Percentiles rank a stretch among this genome's conserved stretches.
phyloP scores from a whole-genome alignment of 2,329 filamentous ascomycete genomes.

The Penicillium sp. region DNA sequence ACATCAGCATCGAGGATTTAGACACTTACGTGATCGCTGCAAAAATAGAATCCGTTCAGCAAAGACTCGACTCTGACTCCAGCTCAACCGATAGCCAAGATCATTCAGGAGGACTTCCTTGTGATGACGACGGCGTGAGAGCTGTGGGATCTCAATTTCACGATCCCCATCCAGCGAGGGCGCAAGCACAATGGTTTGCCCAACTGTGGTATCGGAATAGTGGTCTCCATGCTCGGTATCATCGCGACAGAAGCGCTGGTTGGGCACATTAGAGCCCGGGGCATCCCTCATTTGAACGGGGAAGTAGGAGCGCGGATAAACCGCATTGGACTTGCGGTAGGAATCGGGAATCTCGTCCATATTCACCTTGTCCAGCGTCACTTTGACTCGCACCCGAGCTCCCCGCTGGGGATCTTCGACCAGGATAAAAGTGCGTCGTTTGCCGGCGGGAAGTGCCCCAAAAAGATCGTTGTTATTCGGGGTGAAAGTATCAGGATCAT shows the following conservation, averaged over 20 bases:
- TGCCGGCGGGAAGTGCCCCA: conserved; percentile 79
- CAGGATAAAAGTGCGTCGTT: conserved; percentile 93
- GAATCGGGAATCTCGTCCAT: conserved; percentile 95
- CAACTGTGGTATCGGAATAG: conserved; percentile 31
- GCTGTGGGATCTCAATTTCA: conserved; percentile 68
- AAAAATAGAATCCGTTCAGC: conserved; percentile 79
- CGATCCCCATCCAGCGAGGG: conserved; percentile 62
- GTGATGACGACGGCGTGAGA: conserved; percentile 61
- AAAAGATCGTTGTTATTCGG: conserved; percentile 63
- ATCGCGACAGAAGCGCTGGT: conserved; percentile 67
- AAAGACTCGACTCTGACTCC: conserved; percentile 91
- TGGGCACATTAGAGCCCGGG: conserved; percentile 63
- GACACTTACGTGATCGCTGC: conserved; percentile 76
- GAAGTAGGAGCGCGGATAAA: conserved; percentile 87
- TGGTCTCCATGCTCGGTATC: conserved; percentile 51
- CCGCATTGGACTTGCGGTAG: conserved; percentile 82
- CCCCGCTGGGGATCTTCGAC: conserved; percentile 83
- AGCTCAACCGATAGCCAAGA: conserved; percentile 89
- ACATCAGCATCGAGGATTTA: too few species aligned
- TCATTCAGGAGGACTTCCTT: conserved; percentile 92
- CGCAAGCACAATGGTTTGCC: conserved; percentile 53
- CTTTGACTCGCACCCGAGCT: conserved; percentile 76
- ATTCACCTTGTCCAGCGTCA: conserved; percentile 87
- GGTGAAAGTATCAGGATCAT: conserved; percentile 22
- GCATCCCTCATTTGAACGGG: conserved; percentile 88